Conservation (phyloP, 768 basidiomycete genomes). For the Termitomyces sp. region DNA sequence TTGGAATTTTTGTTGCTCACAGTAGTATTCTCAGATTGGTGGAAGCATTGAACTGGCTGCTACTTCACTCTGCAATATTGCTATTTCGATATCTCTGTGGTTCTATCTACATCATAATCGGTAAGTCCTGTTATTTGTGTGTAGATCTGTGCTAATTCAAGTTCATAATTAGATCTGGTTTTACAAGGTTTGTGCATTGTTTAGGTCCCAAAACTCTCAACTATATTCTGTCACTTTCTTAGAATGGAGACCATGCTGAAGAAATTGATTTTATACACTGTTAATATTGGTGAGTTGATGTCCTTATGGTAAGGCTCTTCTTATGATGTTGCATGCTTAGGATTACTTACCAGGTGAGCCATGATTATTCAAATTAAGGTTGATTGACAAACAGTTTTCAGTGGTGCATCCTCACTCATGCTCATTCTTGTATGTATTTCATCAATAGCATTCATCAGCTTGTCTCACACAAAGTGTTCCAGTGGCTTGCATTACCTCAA, state of each 20-base stretch:
- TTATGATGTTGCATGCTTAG: background rate
- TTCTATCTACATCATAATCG: constrained; percentile 3
- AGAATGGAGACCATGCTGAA: constrained; percentile 9
- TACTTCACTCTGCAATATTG: constrained; percentile 8
- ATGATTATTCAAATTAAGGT: too few relatives aligned
- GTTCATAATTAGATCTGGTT: background rate
- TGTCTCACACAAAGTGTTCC: background rate
- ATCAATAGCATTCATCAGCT: background rate
- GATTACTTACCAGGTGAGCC: constrained; percentile 4
- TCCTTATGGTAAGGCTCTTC: background rate
- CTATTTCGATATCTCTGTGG: constrained; percentile 9
- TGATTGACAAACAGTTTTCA: background rate
- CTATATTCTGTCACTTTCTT: background rate
- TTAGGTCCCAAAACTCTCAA: too few relatives aligned
- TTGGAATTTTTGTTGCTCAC: background rate
- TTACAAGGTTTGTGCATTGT: background rate
- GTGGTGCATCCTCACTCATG: constrained; percentile 8
- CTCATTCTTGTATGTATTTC: constrained; percentile 6
- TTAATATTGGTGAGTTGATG: constrained; percentile 6
- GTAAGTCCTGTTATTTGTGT: background rate
- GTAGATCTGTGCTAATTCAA: too few relatives aligned
- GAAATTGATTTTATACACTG: constrained; percentile 9
- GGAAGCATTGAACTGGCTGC: constrained; percentile 10
- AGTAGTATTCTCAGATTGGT: background rate
- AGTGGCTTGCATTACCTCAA: constrained; percentile 9